phyloP scores from a whole-genome alignment of 2,329 filamentous ascomycete species.

The Colletotrichum sp. region DNA sequence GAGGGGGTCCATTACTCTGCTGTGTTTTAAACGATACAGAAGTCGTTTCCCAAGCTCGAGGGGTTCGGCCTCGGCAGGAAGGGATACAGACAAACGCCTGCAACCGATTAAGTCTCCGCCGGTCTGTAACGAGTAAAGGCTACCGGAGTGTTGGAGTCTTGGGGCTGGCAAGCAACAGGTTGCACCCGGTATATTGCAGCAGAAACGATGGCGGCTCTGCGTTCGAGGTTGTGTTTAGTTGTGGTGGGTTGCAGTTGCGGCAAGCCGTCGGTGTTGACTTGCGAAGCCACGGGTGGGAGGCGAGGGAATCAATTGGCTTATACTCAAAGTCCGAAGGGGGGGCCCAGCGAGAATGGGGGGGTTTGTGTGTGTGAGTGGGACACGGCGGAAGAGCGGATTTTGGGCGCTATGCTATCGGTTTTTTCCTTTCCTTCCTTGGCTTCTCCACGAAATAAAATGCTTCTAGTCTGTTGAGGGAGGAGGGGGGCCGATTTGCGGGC shows the following conservation, averaged over 20 bases:
- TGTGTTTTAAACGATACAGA: neutral
- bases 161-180: neutral
- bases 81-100: neutral
- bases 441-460: conserved; percentile 9
- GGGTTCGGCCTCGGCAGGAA: conserved; percentile 3
- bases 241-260: neutral
- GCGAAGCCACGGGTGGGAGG: conserved; percentile 18
- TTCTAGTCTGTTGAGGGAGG: conserved; percentile 17
- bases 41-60: neutral
- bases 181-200: neutral
- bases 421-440: neutral
- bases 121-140: neutral
- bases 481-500: neutral
- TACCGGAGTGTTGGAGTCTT: neutral
- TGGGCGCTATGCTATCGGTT: neutral
- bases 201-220: neutral
- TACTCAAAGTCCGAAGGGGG: neutral
- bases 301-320: conserved; percentile 20
- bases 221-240: neutral
- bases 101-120: neutral
- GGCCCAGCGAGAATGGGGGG: neutral
- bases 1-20: conserved; percentile 15
- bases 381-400: neutral
- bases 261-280: neutral
- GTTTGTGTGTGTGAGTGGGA: neutral